Evolutionary conservation across 139 green algal species (phyloP).

Genomic region (Micractinium sp.): DNA sequence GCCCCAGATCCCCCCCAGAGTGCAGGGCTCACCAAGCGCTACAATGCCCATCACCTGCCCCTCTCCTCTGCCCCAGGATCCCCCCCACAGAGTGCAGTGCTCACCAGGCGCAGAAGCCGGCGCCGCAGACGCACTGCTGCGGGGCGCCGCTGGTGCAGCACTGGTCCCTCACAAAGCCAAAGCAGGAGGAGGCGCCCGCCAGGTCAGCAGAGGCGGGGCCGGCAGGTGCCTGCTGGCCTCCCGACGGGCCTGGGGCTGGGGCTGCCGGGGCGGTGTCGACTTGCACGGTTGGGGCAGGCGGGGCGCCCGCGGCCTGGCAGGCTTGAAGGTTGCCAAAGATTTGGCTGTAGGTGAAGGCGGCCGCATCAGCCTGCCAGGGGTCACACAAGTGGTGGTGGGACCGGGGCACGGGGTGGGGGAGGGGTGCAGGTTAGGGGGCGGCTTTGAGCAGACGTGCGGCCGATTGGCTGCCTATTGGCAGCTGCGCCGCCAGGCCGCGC

Average conservation of each 20-base stretch:
- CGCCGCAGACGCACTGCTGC: constrained; percentile 12
- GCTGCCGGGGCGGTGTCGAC: neutral
- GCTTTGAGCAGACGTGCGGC: too few species aligned
- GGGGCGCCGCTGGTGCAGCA: constrained; percentile 7
- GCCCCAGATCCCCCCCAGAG: neutral
- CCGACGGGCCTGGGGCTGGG: neutral
- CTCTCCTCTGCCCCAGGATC: too few species aligned
- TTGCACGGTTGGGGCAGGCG: neutral
- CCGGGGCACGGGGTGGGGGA: too few species aligned
- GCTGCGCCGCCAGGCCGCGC: neutral
- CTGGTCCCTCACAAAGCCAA: constrained; percentile 5
- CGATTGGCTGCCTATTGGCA: too few species aligned
- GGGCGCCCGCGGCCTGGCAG: constrained; percentile 5
- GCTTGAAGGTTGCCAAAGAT: constrained; percentile 19
- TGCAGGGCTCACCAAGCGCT: neutral
- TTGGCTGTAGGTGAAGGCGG: constrained; percentile 6
- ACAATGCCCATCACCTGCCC: too few species aligned
- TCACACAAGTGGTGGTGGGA: neutral
- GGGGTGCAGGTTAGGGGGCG: too few species aligned
- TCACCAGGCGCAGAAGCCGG: constrained; percentile 13
- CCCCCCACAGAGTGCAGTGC: neutral
- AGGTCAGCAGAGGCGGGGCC: neutral
- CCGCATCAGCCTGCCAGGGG: neutral
- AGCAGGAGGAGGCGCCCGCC: neutral
- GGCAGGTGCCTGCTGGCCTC: neutral